Evolutionary conservation across 305 asterid genomes (phyloP).

Genomic region (Fraxinus floribunda): DNA sequence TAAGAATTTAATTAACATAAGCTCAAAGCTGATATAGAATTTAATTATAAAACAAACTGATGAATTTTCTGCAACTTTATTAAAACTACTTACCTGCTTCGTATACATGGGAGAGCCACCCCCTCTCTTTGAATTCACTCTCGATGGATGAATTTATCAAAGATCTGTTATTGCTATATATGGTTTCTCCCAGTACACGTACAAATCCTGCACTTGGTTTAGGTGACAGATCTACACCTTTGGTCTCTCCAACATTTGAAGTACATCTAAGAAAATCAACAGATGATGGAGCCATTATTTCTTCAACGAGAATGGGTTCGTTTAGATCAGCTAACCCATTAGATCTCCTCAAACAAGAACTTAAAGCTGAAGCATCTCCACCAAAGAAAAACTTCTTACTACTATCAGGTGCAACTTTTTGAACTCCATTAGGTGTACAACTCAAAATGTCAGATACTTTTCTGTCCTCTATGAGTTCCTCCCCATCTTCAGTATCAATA

Average conservation of each 20-base stretch:
- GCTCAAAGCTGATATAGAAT: background rate
- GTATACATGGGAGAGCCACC: constrained; percentile 39
- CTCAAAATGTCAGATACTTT: constrained; percentile 32
- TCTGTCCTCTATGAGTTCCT: constrained; percentile 30
- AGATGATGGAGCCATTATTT: constrained; percentile 40
- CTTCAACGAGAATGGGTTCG: constrained; percentile 68
- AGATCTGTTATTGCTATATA: constrained; percentile 29
- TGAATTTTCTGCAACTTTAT: background rate
- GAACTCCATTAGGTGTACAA: constrained; percentile 30
- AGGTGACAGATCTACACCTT: constrained; percentile 37
- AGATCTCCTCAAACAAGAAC: constrained; percentile 41
- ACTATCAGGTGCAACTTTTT: constrained; percentile 20
- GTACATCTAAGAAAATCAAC: constrained; percentile 43
- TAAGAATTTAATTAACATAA: background rate
- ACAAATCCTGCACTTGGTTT: constrained; percentile 40
- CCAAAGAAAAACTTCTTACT: constrained; percentile 21
- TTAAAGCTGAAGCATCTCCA: constrained; percentile 43
- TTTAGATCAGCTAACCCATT: constrained; percentile 70
- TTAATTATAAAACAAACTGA: background rate
- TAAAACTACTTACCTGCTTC: constrained; percentile 52
- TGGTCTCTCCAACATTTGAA: constrained; percentile 39
- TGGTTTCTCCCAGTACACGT: constrained; percentile 38
- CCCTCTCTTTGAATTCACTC: constrained; percentile 44
- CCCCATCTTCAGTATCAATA: constrained; percentile 57
- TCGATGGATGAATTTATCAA: constrained; percentile 33